Evolutionary conservation across 1,284 basidiomycete genomes (phyloP), one percentile per base, ranked within the genome.

Genomic region (Rhodotorula sp.): DNA sequence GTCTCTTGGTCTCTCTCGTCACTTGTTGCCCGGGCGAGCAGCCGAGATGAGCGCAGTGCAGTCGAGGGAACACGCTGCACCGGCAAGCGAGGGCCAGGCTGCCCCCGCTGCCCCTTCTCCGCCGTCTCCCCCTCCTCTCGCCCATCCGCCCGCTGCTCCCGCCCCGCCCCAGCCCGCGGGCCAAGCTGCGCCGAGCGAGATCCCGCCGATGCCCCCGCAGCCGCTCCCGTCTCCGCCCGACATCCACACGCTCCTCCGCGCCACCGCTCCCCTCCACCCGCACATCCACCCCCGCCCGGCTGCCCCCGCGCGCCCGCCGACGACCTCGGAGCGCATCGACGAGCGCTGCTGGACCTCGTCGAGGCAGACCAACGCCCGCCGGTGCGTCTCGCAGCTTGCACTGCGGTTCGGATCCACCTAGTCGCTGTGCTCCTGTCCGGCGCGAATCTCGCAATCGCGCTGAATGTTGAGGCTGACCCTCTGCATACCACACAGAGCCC

Each of bases 341-440:
- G 75, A 76, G 46, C 44, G 55, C 3, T 76, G 75, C 57, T 76
- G 73, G 73, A 76, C 55, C 0, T 25, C 54, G 2, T 60, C 66
- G 0, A 48, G 50, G 16, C 75, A 76, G 61, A 71, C 75, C 3
- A 76, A 76, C 58, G 73, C 75, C 4, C n/a, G 67, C 2, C 49
- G 74, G 72, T 73, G 41, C 17, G 45, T n/a, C 46, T 42, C 17
- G 14, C 50, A 50, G 25, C 46, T 7, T 10, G 25, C 17, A 21
- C 16, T 27, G 7, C 16, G 1, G n/a, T 42, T 4, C 10, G 46
- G 53, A 41, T 34, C 9, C 27, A n/a, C 13, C 16, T 5, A 34
- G 34, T 34, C 34, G 34, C 34, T 34, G 34, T 5, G 34, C 34
- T 34, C 34, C 34, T 5, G 3, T 5, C 34, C 34, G 34, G 5